A percentile compares a stretch with the other conserved stretches of the same genome.
phyloP scores from a whole-genome alignment of 169 alveolate genomes.

The Cryptosporidium muris region DNA sequence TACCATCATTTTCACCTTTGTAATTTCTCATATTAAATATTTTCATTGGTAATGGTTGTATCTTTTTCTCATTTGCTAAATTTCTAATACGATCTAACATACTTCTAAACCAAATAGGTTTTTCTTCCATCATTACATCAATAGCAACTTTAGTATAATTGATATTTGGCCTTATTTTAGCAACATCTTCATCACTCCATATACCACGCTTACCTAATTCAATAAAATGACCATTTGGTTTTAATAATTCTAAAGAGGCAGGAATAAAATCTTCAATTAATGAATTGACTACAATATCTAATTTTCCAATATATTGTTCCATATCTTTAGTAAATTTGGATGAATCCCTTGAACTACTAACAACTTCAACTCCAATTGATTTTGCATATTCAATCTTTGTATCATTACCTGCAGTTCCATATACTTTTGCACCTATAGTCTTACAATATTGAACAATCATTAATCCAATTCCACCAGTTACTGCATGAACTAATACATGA shows the following conservation, averaged over 20 bases:
- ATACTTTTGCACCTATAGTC: constrained; percentile 75
- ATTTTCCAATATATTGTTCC: constrained; percentile 24
- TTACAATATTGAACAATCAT: constrained; percentile 77
- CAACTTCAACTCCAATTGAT: constrained; percentile 65
- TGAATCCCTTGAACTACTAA: constrained; percentile 74
- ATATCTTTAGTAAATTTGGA: constrained; percentile 70
- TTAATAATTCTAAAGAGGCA: constrained; percentile 44
- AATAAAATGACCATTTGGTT: constrained; percentile 74
- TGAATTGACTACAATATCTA: constrained; percentile 77
- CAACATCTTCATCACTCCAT: constrained; percentile 69
- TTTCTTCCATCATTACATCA: constrained; percentile 70
- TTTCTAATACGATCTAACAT: constrained; percentile 65
- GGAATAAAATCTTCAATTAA: constrained; percentile 71
- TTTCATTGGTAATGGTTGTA: constrained; percentile 58
- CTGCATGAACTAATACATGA: constrained; percentile 74
- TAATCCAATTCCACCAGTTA: constrained; percentile 79
- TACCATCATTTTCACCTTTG: constrained; percentile 63
- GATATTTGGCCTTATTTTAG: constrained; percentile 69
- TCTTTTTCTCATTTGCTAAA: constrained; percentile 15
- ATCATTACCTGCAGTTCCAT: constrained; percentile 77
- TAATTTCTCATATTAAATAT: constrained; percentile 39
- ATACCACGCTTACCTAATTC: constrained; percentile 78
- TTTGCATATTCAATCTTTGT: constrained; percentile 71
- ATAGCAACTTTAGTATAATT: constrained; percentile 71
- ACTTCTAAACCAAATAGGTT: constrained; percentile 69